A percentile compares a stretch with the other conserved stretches of the same genome.
These are phyloP conservation scores for Symbiotaphrina buchneri DNA, from an alignment of 495 filamentous ascomycete species.

Conservation along the genomic window DNA sequence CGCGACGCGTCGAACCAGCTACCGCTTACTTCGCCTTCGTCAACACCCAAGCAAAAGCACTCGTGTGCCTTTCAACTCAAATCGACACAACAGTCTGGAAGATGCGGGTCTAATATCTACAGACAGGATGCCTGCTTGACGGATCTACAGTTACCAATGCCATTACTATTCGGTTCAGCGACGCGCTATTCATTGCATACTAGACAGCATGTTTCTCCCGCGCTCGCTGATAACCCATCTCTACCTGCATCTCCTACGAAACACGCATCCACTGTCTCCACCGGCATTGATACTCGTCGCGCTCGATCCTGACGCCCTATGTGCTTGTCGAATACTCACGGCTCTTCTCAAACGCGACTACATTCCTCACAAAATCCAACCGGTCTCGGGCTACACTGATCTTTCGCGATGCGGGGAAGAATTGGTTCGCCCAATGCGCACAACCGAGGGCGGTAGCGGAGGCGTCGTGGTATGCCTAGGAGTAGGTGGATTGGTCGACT, in stretches of 20 bases:
- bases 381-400: conserved; percentile 80
- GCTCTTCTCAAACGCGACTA: conserved; percentile 85
- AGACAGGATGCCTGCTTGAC: too few relatives aligned
- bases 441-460: conserved; percentile 53
- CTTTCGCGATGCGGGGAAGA: conserved; percentile 54
- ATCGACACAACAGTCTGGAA: too few relatives aligned
- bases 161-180: too few relatives aligned
- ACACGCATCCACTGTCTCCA: conserved; percentile 62
- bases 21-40: too few relatives aligned
- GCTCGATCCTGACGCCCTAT: conserved; percentile 86
- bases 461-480: conserved; percentile 84
- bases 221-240: conserved; percentile 71
- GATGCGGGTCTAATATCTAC: too few relatives aligned
- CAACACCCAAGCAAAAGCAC: too few relatives aligned
- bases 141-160: too few relatives aligned
- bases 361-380: conserved; percentile 94
- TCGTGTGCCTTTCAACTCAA: too few relatives aligned
- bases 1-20: too few relatives aligned
- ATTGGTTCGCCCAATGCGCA: conserved; percentile 63
- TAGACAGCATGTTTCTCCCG: conserved; percentile 74
- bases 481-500: conserved; percentile 73
- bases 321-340: conserved; percentile 85
- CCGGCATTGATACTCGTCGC: conserved; percentile 84
- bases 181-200: too few relatives aligned
- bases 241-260: conserved; percentile 65